These are phyloP conservation scores for Komagataella phaffii DNA, from an alignment of 805 yeast genomes.

Conservation along the genomic window DNA sequence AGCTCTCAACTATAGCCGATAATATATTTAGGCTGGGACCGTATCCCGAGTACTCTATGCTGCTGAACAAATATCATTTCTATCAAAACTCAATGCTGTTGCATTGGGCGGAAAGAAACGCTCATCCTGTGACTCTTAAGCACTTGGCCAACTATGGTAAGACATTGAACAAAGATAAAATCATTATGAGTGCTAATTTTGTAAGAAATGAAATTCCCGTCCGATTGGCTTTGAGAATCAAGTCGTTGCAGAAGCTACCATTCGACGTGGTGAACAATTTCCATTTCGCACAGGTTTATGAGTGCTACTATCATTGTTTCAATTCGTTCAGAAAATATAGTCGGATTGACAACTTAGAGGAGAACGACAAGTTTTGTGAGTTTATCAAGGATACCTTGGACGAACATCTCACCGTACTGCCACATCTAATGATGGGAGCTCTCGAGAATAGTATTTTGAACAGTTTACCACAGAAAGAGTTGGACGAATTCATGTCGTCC, in stretches of 20 bases:
- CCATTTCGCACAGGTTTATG: conserved; percentile 80
- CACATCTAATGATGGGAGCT: conserved; percentile 89
- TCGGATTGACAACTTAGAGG: conserved; percentile 52
- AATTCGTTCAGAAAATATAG: conserved; percentile 71
- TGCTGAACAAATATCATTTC: conserved; percentile 51
- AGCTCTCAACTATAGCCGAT: neutral
- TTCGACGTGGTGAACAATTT: conserved; percentile 75
- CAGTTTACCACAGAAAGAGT: conserved; percentile 41
- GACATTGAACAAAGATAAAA: conserved; percentile 59
- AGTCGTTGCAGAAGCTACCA: conserved; percentile 69
- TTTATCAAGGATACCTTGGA: conserved; percentile 53
- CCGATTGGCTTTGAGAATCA: conserved; percentile 66
- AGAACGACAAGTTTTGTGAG: conserved; percentile 61
- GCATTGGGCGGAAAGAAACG: conserved; percentile 47
- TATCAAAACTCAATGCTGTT: conserved; percentile 66
- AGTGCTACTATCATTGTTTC: conserved; percentile 78
- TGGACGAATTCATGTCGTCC: conserved; percentile 66
- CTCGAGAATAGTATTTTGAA: conserved; percentile 58
- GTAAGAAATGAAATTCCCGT: conserved; percentile 78
- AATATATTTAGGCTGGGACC: conserved; percentile 3
- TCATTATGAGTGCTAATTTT: conserved; percentile 76
- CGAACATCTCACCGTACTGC: conserved; percentile 69
- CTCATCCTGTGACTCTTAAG: conserved; percentile 82
- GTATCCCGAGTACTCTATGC: conserved; percentile 4
- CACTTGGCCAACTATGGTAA: conserved; percentile 88